These are phyloP conservation scores for Diaporthe australafricana DNA, from an alignment of 2,329 filamentous ascomycete species.

Conservation along the genomic window DNA sequence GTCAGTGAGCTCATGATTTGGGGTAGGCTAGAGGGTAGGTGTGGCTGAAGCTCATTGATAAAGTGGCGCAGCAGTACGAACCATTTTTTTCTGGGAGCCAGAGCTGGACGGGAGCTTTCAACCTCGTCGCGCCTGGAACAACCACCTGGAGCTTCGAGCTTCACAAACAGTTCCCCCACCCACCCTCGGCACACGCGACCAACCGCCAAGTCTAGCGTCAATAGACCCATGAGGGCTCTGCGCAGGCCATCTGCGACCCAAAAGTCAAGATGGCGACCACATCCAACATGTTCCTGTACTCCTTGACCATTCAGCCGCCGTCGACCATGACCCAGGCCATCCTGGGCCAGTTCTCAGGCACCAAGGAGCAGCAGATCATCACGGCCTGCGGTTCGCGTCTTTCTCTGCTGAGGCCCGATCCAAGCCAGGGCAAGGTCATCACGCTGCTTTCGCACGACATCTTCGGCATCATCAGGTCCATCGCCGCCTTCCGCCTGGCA, in stretches of 20 bases:
- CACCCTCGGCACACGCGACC: slow-evolving; percentile 17
- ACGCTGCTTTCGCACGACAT: slow-evolving; percentile 92
- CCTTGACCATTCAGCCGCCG: slow-evolving; percentile 92
- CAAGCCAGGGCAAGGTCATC: slow-evolving; percentile 85
- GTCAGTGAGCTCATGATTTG: slow-evolving; percentile 31
- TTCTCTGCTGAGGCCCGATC: slow-evolving; percentile 87
- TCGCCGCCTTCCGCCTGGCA: slow-evolving; percentile 90
- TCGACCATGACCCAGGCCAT: slow-evolving; percentile 91
- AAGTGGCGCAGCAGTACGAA: slow-evolving; percentile 18
- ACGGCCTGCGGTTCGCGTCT: slow-evolving; percentile 92
- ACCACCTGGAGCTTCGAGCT: slow-evolving; percentile 29
- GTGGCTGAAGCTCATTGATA: slow-evolving; percentile 27
- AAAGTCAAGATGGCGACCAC: slow-evolving; percentile 87
- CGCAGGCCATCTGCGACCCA: slow-evolving; percentile 63
- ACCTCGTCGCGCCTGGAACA: slow-evolving; percentile 20
- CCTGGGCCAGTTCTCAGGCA: slow-evolving; percentile 94
- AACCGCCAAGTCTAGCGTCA: slow-evolving; percentile 3
- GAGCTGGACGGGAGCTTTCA: slow-evolving; percentile 9
- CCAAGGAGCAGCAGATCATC: slow-evolving; percentile 97
- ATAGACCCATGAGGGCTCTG: slow-evolving; percentile 47
- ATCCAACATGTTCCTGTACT: slow-evolving; percentile 98
- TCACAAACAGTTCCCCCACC: slow-evolving; percentile 24
- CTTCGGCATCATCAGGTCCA: slow-evolving; percentile 92
- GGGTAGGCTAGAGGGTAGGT: slow-evolving; percentile 3
- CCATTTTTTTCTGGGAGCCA: slow-evolving; percentile 11